Evolutionary conservation across 164 flowering plant genomes (phyloP), one percentile per base, ranked within the genome.

Genomic region (Stephania yunnanensis): DNA sequence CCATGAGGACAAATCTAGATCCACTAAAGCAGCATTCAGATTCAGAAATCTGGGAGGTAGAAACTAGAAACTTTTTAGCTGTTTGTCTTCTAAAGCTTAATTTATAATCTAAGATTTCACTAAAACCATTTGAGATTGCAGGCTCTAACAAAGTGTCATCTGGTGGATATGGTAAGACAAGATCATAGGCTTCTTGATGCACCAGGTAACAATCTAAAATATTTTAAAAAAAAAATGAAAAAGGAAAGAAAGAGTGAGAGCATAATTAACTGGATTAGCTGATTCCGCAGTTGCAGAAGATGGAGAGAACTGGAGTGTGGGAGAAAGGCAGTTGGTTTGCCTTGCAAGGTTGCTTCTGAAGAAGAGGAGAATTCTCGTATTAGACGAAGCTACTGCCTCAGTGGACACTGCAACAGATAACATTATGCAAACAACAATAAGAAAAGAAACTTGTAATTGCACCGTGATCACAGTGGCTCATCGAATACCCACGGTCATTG

Each of bases 361-460:
- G 79, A 89, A 80, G 82, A 84, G 90, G 58, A 85, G 83, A 78
- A 85, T 93, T 72, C 80, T 93, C 65, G 92, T 93, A 17, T 73
- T 93, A 73, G 98, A 93, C 82, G 98, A 93, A 74, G 98, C 96
- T 8, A 93, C 98, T 10, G 93, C 97, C 71, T 93, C 97, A 0
- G 87, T 93, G 46, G 98, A 93, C 79, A 90, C 93, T 19, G 90
- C 84, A 30, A 93, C 96, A 48, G 94, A 93, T 77, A 90, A 85
- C 71, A 46, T 88, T 50, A 89, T 93, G 46, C 97, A 93, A 77
- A 84, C 81, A 70, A 89, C 91, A 12, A 84, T 93, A 72, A 83
- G 94, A 77, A 87, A 86, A 77, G 92, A 90, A 71, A 89, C 93
- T 36, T 74, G 74, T 12, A 75, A 72, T 15, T 90, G 91, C 81